These are phyloP conservation scores for Ascochyta lentis DNA, from an alignment of 2,329 filamentous ascomycete species.

Conservation along the genomic window DNA sequence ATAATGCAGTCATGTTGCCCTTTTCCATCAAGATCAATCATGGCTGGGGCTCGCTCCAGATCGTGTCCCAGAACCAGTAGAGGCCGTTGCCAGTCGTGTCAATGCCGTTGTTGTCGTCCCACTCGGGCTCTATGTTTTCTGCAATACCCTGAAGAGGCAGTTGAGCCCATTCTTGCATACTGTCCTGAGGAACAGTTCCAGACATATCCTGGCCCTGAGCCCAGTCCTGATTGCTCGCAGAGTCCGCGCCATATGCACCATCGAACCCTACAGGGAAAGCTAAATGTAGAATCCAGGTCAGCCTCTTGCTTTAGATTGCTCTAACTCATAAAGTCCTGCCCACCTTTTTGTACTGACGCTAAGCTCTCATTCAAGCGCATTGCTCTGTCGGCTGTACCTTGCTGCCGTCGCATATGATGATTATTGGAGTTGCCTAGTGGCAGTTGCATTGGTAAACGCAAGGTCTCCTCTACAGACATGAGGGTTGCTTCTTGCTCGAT, in stretches of 20 bases:
- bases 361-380: constrained; percentile 22
- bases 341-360: constrained; percentile 22
- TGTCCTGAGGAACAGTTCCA: not conserved
- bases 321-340: not conserved
- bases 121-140: not conserved
- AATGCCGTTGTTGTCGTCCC: constrained; percentile 8
- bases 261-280: constrained; percentile 2
- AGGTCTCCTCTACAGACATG: constrained; percentile 22
- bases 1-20: not conserved
- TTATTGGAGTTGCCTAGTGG: not conserved
- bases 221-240: not conserved
- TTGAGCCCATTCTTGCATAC: constrained; percentile 4
- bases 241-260: not conserved
- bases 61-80: constrained; percentile 25
- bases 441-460: constrained; percentile 20
- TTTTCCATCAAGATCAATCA: too few relatives aligned
- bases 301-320: not conserved
- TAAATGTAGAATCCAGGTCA: not conserved
- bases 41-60: constrained; percentile 14
- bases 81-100: constrained; percentile 18
- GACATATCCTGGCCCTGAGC: not conserved
- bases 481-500: not conserved
- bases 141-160: not conserved
- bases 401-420: not conserved
- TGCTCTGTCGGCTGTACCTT: constrained; percentile 6